A percentile compares a stretch with the other conserved stretches of the same genome.
These are phyloP conservation scores for Phytophthora vignae DNA, from an alignment of 352 stramenopile genomes.

Conservation along the genomic window DNA sequence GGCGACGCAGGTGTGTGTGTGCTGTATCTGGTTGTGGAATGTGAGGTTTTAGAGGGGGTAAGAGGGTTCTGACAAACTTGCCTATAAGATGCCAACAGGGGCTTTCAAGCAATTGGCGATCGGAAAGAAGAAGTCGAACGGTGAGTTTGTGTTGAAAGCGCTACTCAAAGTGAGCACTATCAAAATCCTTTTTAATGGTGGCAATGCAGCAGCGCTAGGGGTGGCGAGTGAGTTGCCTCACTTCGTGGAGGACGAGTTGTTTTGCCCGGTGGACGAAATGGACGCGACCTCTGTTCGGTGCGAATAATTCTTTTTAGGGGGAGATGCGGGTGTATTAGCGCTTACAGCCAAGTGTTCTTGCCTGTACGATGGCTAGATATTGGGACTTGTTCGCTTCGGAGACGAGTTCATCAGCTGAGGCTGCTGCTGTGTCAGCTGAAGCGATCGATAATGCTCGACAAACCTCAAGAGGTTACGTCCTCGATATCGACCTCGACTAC, in stretches of 20 bases:
- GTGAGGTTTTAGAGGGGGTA: too few relatives aligned
- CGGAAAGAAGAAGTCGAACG: slow-evolving; percentile 46
- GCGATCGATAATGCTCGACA: slow-evolving; percentile 28
- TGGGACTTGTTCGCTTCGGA: slow-evolving; percentile 59
- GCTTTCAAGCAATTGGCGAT: slow-evolving; percentile 43
- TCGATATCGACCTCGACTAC: slow-evolving; percentile 92
- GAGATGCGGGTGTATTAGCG: background rate
- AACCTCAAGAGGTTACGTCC: slow-evolving; percentile 55
- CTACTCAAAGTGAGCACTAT: background rate
- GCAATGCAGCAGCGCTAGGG: slow-evolving; percentile 48
- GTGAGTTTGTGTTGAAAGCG: slow-evolving; percentile 27
- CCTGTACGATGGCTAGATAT: slow-evolving; percentile 1
- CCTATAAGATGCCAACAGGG: slow-evolving; percentile 47
- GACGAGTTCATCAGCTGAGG: slow-evolving; percentile 10
- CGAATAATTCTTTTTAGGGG: background rate
- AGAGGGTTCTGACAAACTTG: background rate
- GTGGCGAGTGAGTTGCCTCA: slow-evolving; percentile 68
- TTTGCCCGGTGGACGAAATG: slow-evolving; percentile 49
- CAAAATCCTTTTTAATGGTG: too few relatives aligned
- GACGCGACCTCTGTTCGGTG: slow-evolving; percentile 41
- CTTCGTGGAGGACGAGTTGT: slow-evolving; percentile 81
- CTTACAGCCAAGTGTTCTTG: background rate
- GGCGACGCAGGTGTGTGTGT: slow-evolving; percentile 73
- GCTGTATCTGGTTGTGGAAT: too few relatives aligned
- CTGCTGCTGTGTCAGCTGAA: slow-evolving; percentile 16